phyloP scores from a whole-genome alignment of 176 grass and related monocot species.

The Ensete ventricosum region DNA sequence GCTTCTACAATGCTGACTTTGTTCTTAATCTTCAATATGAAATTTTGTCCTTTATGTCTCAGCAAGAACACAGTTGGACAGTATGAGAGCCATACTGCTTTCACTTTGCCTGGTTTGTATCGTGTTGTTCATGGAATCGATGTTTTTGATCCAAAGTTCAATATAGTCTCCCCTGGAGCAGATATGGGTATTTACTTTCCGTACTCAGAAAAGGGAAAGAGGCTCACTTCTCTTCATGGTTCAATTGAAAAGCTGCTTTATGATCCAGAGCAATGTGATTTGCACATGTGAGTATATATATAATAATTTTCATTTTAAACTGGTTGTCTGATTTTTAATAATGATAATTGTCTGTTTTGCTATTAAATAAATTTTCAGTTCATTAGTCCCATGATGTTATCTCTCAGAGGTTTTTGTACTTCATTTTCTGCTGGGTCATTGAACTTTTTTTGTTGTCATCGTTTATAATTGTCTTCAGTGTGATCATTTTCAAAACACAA shows the following conservation, averaged over 20 bases:
- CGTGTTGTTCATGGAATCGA: constrained; percentile 90
- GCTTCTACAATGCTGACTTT: background rate
- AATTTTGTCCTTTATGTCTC: constrained; percentile 2
- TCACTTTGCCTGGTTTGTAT: constrained; percentile 80
- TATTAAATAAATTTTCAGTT: background rate
- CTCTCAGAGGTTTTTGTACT: background rate
- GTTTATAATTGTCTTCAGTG: background rate
- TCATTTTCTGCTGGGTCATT: background rate
- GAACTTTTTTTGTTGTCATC: background rate
- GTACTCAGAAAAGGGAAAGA: constrained; percentile 52
- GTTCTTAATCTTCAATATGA: background rate
- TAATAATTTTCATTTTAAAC: background rate
- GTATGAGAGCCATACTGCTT: constrained; percentile 89
- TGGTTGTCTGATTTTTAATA: background rate
- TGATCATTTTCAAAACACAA: background rate
- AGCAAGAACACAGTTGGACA: constrained; percentile 98
- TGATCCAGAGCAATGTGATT: constrained; percentile 64
- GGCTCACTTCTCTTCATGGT: constrained; percentile 78
- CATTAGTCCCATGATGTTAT: background rate
- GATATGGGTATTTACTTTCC: constrained; percentile 94
- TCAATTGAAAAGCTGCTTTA: constrained; percentile 82
- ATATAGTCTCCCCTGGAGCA: constrained; percentile 90
- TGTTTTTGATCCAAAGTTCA: constrained; percentile 99
- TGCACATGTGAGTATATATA: constrained; percentile 67
- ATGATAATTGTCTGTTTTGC: background rate